Evolutionary conservation across 2,329 filamentous ascomycete species (phyloP), one percentile per base, ranked within the genome.

Genomic region (Lizonia empirigonia): DNA sequence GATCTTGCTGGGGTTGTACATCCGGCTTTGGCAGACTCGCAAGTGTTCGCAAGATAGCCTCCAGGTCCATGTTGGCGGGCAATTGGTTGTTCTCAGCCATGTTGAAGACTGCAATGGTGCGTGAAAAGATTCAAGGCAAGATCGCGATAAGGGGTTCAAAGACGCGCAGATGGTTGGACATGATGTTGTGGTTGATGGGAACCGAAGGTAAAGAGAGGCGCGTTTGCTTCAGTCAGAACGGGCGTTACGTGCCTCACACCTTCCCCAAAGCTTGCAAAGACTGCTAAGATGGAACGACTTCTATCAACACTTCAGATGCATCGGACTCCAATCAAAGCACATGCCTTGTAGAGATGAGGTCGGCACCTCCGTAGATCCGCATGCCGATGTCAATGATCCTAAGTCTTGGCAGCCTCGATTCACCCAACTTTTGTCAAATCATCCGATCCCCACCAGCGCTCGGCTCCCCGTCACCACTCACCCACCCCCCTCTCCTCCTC

Each of bases 341-440:
- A 7, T 16, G 9, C 29, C 16, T 32, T 36, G 29, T 22, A 45
- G 15, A 36, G 24, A 27, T 22, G 41, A 37, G 32, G 49, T 52
- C 49, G 49, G 49, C 36, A 37, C n/a, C 24, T 26, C 41, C 30
- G 27, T 27, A 32, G 15, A 27, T 26, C 36, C 36, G 33, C 24
- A 38, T 27, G 50, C 50, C 50, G 50, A 45, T 42, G 27, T 44
- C 32, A 33, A 44, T 22, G 38, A 38, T 50, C 26, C 15, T 39
- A 61, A 56, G 48, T 68, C 58, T 65, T 67, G 68, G 68, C 64
- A 57, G n/a, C 16, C 16, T 26, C 58, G 40, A 49, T 45, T 40
- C 56, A 58, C 53, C 52, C 56, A 68, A 71, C 67, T 71, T 71
- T 71, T 71, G 56, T 59, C 56, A 60, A 62, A 68, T 63, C 63